Conservation (phyloP, 352 stramenopile genomes). For the Globisporangium spinosum region DNA sequence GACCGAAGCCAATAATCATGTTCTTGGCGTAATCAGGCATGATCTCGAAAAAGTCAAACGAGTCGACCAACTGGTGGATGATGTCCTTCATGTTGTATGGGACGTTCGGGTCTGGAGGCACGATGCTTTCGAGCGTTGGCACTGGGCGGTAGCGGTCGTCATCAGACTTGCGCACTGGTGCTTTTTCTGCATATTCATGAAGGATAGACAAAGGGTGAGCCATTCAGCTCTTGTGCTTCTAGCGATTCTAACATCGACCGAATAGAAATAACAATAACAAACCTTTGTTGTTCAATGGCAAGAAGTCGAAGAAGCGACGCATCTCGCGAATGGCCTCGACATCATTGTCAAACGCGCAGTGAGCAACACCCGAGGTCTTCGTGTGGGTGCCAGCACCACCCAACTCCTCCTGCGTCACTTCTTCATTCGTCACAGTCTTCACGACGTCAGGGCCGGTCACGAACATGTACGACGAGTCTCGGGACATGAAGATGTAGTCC, state of each 20-base stretch:
- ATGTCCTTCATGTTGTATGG: slow-evolving; percentile 99
- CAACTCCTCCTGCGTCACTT: slow-evolving; percentile 93
- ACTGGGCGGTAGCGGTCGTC: slow-evolving; percentile 87
- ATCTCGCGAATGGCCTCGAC: slow-evolving; percentile 92
- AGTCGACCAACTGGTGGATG: slow-evolving; percentile 93
- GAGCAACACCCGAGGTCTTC: slow-evolving; percentile 93
- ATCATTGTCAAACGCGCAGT: slow-evolving; percentile 96
- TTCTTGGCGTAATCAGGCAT: slow-evolving; percentile 97
- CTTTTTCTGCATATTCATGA: slow-evolving; percentile 44
- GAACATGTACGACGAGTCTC: slow-evolving; percentile 98
- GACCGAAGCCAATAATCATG: slow-evolving; percentile 95
- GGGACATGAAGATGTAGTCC: slow-evolving; percentile 99
- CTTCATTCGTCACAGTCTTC: slow-evolving; percentile 97
- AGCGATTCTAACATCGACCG: neutral
- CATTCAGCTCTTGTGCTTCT: neutral
- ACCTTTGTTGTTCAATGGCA: slow-evolving; percentile 92
- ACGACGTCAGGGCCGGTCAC: slow-evolving; percentile 98
- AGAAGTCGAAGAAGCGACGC: slow-evolving; percentile 94
- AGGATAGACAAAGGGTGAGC: neutral
- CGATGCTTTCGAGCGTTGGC: slow-evolving; percentile 89
- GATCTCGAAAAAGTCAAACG: slow-evolving; percentile 96
- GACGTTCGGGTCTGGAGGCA: slow-evolving; percentile 96
- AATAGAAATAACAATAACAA: slow-evolving; percentile 1
- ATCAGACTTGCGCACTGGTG: slow-evolving; percentile 67
- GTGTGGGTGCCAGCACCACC: slow-evolving; percentile 95